These are phyloP conservation scores for Crataegus laevigata DNA, from an alignment of 306 rosid genomes.

Conservation along the genomic window DNA sequence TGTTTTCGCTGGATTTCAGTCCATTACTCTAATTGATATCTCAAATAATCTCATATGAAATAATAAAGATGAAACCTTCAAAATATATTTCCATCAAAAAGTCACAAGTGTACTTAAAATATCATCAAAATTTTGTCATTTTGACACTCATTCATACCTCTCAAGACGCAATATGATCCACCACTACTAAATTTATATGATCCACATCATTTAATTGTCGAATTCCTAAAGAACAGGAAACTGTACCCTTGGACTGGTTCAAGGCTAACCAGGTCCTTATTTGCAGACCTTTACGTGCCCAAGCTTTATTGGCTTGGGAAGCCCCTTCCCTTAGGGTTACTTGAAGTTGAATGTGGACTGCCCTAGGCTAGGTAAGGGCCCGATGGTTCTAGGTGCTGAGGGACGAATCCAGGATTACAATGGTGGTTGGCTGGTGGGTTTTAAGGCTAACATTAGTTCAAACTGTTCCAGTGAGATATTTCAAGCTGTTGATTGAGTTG, in stretches of 20 bases:
- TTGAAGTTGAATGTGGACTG: background rate
- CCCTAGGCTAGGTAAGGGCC: background rate
- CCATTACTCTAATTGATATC: background rate
- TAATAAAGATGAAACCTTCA: background rate
- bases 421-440: background rate
- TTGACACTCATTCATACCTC: background rate
- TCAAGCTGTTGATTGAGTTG: background rate
- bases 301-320: background rate
- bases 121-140: background rate
- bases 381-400: background rate
- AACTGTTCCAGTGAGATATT: background rate
- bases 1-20: constrained; percentile 2
- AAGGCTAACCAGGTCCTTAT: background rate
- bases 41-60: background rate
- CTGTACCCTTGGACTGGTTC: background rate
- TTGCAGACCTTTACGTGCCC: background rate
- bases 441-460: background rate
- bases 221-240: background rate
- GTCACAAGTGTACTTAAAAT: background rate
- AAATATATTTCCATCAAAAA: background rate
- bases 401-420: background rate
- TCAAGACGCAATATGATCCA: background rate
- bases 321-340: background rate
- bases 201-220: background rate
- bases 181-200: background rate